Conservation (phyloP, 1,139 yeast genomes). For the Sugiyamaella japonica region DNA sequence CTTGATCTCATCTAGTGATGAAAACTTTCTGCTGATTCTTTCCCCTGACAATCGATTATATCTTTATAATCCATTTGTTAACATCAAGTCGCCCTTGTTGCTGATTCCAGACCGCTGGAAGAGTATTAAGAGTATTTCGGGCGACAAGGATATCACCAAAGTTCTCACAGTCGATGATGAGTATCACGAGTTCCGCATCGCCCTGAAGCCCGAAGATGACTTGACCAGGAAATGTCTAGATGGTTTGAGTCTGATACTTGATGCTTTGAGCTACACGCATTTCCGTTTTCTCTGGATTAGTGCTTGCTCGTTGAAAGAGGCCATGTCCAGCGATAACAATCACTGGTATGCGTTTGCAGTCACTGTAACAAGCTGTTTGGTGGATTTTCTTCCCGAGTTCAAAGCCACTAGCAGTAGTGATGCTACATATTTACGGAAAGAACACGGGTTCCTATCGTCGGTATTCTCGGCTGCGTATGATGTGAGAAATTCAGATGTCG, state of each 20-base stretch:
- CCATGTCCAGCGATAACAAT: conserved; percentile 43
- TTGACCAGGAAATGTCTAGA: conserved; percentile 44
- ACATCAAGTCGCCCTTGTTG: conserved; percentile 50
- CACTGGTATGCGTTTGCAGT: conserved; percentile 68
- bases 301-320: conserved; percentile 50
- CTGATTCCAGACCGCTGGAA: conserved; percentile 23
- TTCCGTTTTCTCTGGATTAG: conserved; percentile 59
- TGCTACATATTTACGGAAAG: neutral
- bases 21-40: neutral
- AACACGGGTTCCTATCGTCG: neutral
- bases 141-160: conserved; percentile 25
- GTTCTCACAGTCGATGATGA: conserved; percentile 30
- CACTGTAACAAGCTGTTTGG: conserved; percentile 44
- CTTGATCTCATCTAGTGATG: neutral
- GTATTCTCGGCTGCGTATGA: conserved; percentile 16
- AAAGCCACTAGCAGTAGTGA: neutral
- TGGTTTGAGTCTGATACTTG: conserved; percentile 49
- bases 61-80: conserved; percentile 66
- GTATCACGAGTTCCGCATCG: conserved; percentile 42
- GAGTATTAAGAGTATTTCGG: conserved; percentile 14
- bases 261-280: conserved; percentile 56
- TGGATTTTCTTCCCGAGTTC: conserved; percentile 19
- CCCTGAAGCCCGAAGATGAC: conserved; percentile 50
- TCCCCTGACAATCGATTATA: conserved; percentile 42
- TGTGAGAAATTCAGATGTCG: conserved; percentile 18